Base-by-base conservation (phyloP, 2,329 filamentous ascomycete genomes). In the Colletotrichum viniferum region DNA sequence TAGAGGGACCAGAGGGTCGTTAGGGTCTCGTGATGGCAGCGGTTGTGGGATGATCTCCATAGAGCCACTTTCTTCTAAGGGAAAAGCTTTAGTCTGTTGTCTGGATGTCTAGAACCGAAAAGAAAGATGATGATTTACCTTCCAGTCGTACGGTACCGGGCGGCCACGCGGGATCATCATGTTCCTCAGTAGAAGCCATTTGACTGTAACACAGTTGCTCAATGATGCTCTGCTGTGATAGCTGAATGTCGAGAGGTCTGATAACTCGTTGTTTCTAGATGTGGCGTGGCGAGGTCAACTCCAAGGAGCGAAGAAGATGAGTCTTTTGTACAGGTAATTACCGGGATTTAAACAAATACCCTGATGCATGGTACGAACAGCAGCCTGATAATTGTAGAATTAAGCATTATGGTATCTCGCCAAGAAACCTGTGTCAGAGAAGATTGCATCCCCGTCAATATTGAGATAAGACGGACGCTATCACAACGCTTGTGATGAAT, bases 261-360 rank as follows among this genome's bases (percentile, higher is more conserved):
- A 6, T 48, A 48, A 0, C 0, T 43, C 0, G 2, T 48, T n/a
- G 18, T 48, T 48, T 48, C 18, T n/a, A n/a, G 9, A 48, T n/a
- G 10, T 48, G 38, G 38, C n/a, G 38, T 48, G 38, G 9, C 9
- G 38, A 48, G 18, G 18, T 48, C 0, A 48, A n/a, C 0, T 21
- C 38, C 18, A 12, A n/a, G 38, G 5, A 12, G 38, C 38, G 38
- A 0, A 48, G 38, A 12, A n/a, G 38, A 1, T 6, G 9, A n/a
- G 9, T n/a, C 9, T 21, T 1, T 1, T 48, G 38, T n/a, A 48
- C 38, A 0, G 18, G 9, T 12, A n/a, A 0, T 48, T n/a, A 5
- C 9, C 5, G 38, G 5, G 4, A 18, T 48, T 6, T 48, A 48
- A 43, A 43, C 9, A n/a, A 6, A 43, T 0, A 43, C 10, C 38